Evolutionary conservation across 208 protist genomes (phyloP).

Genomic region (Crithidia expoeki): DNA sequence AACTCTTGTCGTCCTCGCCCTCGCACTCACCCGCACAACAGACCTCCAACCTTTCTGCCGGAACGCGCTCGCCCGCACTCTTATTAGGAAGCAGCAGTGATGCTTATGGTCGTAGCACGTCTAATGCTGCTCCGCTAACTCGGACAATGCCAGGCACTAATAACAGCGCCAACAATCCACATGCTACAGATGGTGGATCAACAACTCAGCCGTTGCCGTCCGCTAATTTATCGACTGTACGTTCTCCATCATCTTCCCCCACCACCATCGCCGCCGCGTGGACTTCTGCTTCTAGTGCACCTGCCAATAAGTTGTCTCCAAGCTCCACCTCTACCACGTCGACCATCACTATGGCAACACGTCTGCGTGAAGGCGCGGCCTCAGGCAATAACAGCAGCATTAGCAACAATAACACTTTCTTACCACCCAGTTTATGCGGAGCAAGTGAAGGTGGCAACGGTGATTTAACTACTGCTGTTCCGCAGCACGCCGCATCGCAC

Average conservation of each 20-base stretch:
- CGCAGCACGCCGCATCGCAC: not conserved
- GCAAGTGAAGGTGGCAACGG: not conserved
- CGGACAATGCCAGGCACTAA: too few relatives aligned
- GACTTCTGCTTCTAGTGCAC: not conserved
- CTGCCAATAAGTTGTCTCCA: not conserved
- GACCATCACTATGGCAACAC: constrained; percentile 7
- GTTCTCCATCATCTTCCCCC: too few relatives aligned
- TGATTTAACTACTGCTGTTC: not conserved
- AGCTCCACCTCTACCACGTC: not conserved
- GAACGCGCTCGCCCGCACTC: not conserved
- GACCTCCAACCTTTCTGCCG: not conserved
- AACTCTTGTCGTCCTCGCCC: not conserved
- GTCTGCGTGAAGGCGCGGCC: constrained; percentile 12
- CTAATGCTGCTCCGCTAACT: not conserved
- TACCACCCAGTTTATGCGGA: constrained; percentile 7
- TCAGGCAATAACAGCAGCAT: not conserved
- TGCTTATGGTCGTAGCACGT: not conserved
- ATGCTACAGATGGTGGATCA: too few relatives aligned
- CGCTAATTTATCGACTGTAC: too few relatives aligned
- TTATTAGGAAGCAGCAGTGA: not conserved
- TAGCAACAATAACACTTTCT: not conserved
- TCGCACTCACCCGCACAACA: not conserved
- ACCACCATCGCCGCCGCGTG: not conserved
- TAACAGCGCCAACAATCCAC: too few relatives aligned
- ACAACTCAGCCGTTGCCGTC: too few relatives aligned